Conservation (phyloP, 2,329 filamentous ascomycete genomes). For the Spiromastix sp. region DNA sequence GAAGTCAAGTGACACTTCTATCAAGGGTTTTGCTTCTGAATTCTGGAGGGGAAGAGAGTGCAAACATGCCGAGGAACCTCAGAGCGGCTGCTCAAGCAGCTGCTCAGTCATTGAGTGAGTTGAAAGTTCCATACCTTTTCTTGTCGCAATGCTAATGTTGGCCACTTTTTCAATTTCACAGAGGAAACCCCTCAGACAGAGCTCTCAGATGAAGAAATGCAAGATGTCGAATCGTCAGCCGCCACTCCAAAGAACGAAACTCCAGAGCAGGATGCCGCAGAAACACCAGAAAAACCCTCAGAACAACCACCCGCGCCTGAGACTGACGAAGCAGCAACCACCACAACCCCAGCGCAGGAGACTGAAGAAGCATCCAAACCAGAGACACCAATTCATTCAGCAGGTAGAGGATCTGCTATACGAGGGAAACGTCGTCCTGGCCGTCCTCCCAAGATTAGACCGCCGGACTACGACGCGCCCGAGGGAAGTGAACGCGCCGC, state of each 20-base stretch:
- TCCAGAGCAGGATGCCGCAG: slow-evolving; percentile 19
- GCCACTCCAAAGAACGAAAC: slow-evolving; percentile 25
- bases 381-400: slow-evolving; percentile 41
- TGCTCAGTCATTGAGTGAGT: slow-evolving; percentile 35
- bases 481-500: slow-evolving; percentile 33
- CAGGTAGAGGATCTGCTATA: slow-evolving; percentile 45
- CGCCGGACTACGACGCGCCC: slow-evolving; percentile 61
- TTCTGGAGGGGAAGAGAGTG: no score
- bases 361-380: slow-evolving; percentile 35
- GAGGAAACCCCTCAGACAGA: slow-evolving; percentile 33
- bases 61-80: slow-evolving; percentile 33
- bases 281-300: slow-evolving; percentile 8
- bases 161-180: slow-evolving; percentile 12
- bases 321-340: slow-evolving; percentile 17
- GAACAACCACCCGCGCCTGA: slow-evolving; percentile 2
- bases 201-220: slow-evolving; percentile 37
- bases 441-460: slow-evolving; percentile 73
- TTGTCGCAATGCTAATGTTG: not conserved
- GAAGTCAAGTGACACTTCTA: no score
- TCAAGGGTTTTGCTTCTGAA: no score
- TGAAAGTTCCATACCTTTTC: not conserved
- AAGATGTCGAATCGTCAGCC: slow-evolving; percentile 25
- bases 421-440: slow-evolving; percentile 65
- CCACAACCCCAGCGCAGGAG: slow-evolving; percentile 26
- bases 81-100: slow-evolving; percentile 38